A percentile compares a stretch with the other conserved stretches of the same genome.
These are phyloP conservation scores for Austropuccinia psidii DNA, from an alignment of 1,284 basidiomycete genomes.

Conservation along the genomic window DNA sequence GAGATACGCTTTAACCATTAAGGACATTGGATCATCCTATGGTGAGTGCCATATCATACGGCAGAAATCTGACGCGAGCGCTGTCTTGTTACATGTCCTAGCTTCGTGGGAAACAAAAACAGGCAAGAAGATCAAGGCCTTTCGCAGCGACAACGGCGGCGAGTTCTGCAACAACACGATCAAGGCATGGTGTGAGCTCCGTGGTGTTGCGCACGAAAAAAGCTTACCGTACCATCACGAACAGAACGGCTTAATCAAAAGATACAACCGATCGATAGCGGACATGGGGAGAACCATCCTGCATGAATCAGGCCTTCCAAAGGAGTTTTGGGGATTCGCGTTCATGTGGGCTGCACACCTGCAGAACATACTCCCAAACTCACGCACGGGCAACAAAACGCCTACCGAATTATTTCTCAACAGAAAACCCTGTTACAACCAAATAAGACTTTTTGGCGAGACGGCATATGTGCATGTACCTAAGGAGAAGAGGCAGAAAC, in stretches of 20 bases:
- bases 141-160: background rate
- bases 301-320: background rate
- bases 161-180: background rate
- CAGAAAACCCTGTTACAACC: background rate
- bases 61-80: too few species aligned
- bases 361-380: background rate
- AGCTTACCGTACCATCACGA: conserved; percentile 1
- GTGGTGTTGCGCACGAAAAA: background rate
- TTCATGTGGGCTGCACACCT: background rate
- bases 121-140: background rate
- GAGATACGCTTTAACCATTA: too few species aligned
- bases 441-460: background rate
- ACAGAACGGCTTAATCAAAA: background rate
- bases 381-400: background rate
- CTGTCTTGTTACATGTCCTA: too few species aligned
- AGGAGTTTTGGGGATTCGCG: background rate
- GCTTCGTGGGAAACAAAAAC: background rate
- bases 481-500: background rate
- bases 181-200: background rate
- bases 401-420: background rate
- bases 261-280: too few species aligned
- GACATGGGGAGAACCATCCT: background rate
- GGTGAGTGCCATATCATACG: too few species aligned
- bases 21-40: too few species aligned
- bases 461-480: background rate